Base-by-base conservation (phyloP, 2,329 filamentous ascomycete genomes). In the Monilinia fructicola region DNA sequence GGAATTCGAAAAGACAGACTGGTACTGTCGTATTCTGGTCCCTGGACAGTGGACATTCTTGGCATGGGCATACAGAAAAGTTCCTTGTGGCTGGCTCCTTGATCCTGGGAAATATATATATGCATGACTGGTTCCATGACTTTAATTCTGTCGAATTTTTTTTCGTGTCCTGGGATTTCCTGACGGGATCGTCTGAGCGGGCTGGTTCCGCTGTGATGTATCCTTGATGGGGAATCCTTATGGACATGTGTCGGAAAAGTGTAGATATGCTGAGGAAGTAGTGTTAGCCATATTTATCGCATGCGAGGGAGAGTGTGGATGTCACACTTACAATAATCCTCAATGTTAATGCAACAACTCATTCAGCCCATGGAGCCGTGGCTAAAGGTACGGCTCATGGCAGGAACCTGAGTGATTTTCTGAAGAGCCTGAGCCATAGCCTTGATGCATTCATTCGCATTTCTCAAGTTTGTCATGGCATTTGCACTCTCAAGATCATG, bases 381-480 rank as follows among this genome's bases (percentile, higher is more conserved):
- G 59, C 67, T 67, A 42, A 69, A 69, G 46, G 59, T 68, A 46
- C 67, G 66, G 65, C 53, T 68, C 64, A 69, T 67, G 21, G 54
- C 59, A 2, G 69, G 69, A 23, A 69, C 66, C 14, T 61, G 58
- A 67, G 70, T 71, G 50, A 75, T 73, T 23, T 68, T 65, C 44
- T 73, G 72, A 52, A 72, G 72, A 18, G 71, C 73, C 58, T 73
- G 69, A 38, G 69, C 72, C 73, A 76, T 74, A 67, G 72, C 69
- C 65, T 73, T 73, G 52, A 76, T 71, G 65, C 69, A 74, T 21
- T 75, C 69, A 60, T 54, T 68, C 18, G 73, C 72, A 54, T 69
- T 72, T 42, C 70, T 67, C 54, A 75, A 69, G 23, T 73, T 63
- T 14, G 60, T 46, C 69, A 73, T 69, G 31, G 72, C 75, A 21